Evolutionary conservation across 2,329 filamentous ascomycete species (phyloP).

Genomic region (Diaporthe helianthi): DNA sequence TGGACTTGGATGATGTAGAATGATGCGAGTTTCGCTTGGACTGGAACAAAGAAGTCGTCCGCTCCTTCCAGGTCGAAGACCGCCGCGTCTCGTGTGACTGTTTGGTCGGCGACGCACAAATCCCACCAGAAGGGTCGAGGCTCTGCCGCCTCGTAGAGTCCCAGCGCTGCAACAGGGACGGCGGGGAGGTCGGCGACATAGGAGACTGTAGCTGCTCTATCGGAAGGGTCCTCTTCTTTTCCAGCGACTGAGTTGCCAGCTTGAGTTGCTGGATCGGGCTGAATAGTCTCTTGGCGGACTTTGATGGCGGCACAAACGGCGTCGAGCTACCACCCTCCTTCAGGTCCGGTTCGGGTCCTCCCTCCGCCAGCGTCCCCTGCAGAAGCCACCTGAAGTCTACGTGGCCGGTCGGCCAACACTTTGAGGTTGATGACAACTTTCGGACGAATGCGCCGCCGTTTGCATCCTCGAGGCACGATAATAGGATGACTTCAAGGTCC

Average conservation of each 20-base stretch:
- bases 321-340: not conserved
- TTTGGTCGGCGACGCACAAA: not conserved
- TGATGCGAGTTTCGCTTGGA: not conserved
- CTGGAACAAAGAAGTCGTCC: not conserved
- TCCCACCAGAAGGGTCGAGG: not conserved
- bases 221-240: not conserved
- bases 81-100: not conserved
- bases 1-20: not conserved
- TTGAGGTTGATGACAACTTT: conserved; percentile 6
- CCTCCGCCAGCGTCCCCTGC: not conserved
- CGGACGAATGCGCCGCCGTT: not conserved
- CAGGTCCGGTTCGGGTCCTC: not conserved
- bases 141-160: not conserved
- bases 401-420: conserved; percentile 13
- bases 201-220: not conserved
- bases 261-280: not conserved
- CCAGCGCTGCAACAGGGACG: not conserved
- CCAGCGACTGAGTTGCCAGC: not conserved
- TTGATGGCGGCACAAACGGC: not conserved
- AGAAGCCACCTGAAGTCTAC: conserved; percentile 17
- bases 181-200: not conserved
- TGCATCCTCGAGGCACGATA: conserved; percentile 20
- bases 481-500: conserved; percentile 6
- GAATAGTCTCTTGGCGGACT: not conserved
- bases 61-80: not conserved